Evolutionary conservation across 139 green algal species (phyloP).

Genomic region (Ulvella scutata): DNA sequence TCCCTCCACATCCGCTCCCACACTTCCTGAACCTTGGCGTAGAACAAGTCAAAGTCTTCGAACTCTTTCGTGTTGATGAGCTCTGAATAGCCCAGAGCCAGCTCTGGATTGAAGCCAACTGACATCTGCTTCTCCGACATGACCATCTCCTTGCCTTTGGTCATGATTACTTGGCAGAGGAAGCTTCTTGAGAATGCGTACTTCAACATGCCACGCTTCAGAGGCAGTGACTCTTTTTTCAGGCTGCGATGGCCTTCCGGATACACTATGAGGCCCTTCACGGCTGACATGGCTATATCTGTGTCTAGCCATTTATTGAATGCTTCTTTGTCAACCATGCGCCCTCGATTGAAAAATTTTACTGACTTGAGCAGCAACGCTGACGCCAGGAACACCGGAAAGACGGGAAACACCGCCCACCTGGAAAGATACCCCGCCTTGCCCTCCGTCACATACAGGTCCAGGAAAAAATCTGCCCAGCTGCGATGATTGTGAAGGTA

Average conservation of each 20-base stretch:
- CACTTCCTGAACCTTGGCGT: not conserved
- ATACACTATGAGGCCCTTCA: constrained; percentile 47
- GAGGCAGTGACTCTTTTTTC: constrained; percentile 37
- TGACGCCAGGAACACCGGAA: constrained; percentile 67
- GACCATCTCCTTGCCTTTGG: constrained; percentile 45
- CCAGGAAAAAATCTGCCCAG: constrained; percentile 85
- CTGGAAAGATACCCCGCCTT: constrained; percentile 53
- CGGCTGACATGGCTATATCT: constrained; percentile 18
- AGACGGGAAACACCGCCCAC: constrained; percentile 53
- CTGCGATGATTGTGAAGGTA: constrained; percentile 74
- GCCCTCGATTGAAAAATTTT: constrained; percentile 64
- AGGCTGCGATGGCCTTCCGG: constrained; percentile 61
- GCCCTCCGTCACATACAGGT: constrained; percentile 63
- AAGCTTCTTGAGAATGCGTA: constrained; percentile 61
- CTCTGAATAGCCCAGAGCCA: not conserved
- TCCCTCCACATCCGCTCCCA: not conserved
- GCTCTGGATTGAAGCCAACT: not conserved
- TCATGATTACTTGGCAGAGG: constrained; percentile 63
- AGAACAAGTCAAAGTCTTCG: not conserved
- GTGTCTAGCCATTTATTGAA: constrained; percentile 55
- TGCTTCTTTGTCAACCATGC: constrained; percentile 48
- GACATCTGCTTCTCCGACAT: constrained; percentile 32
- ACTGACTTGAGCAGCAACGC: constrained; percentile 36
- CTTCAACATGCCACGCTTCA: constrained; percentile 82
- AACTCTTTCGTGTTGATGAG: not conserved